Evolutionary conservation across 129 eudicot genomes (phyloP), one percentile per base, ranked within the genome.

Genomic region (Lonicera japonica): DNA sequence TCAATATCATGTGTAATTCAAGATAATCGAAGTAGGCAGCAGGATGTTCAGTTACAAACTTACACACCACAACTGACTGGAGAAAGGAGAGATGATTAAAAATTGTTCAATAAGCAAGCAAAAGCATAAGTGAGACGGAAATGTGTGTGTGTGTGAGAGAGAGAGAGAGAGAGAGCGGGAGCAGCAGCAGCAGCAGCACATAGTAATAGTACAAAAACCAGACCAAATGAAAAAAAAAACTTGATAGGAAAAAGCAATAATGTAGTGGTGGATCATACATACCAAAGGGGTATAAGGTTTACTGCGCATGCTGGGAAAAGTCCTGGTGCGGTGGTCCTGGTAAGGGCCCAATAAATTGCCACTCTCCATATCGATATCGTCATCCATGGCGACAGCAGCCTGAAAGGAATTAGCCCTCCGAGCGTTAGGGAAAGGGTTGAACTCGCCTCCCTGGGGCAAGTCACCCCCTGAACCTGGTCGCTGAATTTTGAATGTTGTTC

Each of bases 281-380:
- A 90, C 97, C 94, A 86, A 63, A 22, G 97, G 95, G 38, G 83
- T 77, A 72, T 70, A 77, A 55, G 95, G 70, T 82, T 87, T 90
- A 36, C 56, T 84, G 57, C 94, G 95, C 97, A 86, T 90, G 78
- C 73, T 76, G 3, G 95, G 97, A 63, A 90, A 90, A 58, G 83
- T 82, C 78, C 97, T 82, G 8, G 86, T 75, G 79, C 94, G 79
- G 21, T 81, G 79, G 21, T 81, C 95, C 71, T 74, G 89, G 67
- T 81, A 90, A 63, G 87, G 83, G 77, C 85, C 82, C 86, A 90
- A n/a, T n/a, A n/a, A 23, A 54, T 63, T 81, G 56, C 97, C 97
- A 17, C 77, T 75, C 78, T 90, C 97, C 90, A 90, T 80, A 56
- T 77, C 90, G 29, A 90, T 80, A 56, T 77, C 90, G 29, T 83